Base-by-base conservation (phyloP, 2,329 filamentous ascomycete genomes). In the Fusarium denticulatum region DNA sequence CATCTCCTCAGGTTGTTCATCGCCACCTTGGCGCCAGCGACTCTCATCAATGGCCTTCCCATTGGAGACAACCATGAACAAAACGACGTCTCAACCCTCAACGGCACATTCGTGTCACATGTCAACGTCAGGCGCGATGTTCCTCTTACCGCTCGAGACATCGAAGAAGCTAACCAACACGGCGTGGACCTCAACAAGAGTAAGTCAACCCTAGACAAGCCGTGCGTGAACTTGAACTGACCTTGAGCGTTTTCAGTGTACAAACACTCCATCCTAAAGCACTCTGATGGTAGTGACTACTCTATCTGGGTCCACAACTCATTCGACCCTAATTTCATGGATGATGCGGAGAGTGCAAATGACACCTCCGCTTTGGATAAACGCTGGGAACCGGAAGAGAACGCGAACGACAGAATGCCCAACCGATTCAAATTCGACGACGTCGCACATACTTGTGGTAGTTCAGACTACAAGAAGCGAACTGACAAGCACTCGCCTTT, bases 351-450 rank as follows among this genome's bases (percentile, higher is more conserved):
- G 30, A 34, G 12, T 14, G n/a, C 8, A 52, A 34, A 52, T 11
- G 8, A 15, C 8, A 8, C 14, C 12, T 6, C 7, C 7, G n/a
- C 6, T 20, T 14, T 20, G 12, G 22, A 8, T 12, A 50, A 18
- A 16, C 30, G 47, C 30, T 47, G 45, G 45, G 20, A 42, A 10
- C 9, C n/a, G 40, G 14, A 43, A 16, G 15, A 30, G 30, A 11
- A 30, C 6, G 18, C n/a, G 5, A 45, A 45, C 4, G n/a, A 49
- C 46, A 30, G 20, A 30, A n/a, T 24, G 22, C 22, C 47, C 30
- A 18, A 52, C n/a, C 3, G 18, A 7, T 52, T 24, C 7, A 3
- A 36, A 5, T 10, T 20, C 5, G 16, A 34, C 3, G 0, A 5
- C 0, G 30, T 30, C 30, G 6, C 7, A 30, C 30, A 24, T 9